Evolutionary conservation across 2,329 filamentous ascomycete species (phyloP).

Genomic region (Arachnomyces sp.): DNA sequence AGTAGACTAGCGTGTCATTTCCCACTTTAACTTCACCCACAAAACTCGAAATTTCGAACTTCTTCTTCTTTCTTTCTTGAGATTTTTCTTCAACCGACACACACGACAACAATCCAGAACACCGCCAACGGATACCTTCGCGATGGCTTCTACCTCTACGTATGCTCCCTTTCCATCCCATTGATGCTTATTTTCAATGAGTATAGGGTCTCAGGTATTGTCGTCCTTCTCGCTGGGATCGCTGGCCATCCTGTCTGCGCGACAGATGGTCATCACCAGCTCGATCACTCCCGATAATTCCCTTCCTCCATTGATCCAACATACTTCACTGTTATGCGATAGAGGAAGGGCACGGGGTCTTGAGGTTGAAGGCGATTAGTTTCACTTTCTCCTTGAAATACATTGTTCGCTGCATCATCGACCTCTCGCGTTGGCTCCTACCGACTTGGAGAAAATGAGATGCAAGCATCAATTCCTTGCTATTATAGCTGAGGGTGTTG

Average conservation of each 20-base stretch:
- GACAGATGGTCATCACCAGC: constrained; percentile 52
- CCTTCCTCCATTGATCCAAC: constrained; percentile 12
- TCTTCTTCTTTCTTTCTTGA: constrained; percentile 18
- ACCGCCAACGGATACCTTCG: constrained; percentile 38
- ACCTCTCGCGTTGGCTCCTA: constrained; percentile 11
- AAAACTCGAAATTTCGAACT: constrained; percentile 3
- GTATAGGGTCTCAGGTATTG: constrained; percentile 59
- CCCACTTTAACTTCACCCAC: constrained; percentile 5
- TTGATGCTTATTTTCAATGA: constrained; percentile 27
- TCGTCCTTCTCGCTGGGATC: constrained; percentile 74
- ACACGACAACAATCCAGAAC: constrained; percentile 29
- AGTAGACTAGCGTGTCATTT: constrained; percentile 22
- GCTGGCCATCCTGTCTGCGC: constrained; percentile 25
- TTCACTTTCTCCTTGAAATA: constrained; percentile 64
- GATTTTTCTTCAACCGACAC: constrained; percentile 17
- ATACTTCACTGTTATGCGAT: constrained; percentile 29
- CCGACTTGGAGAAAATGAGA: constrained; percentile 7
- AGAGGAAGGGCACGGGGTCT: constrained; percentile 62
- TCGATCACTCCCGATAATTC: constrained; percentile 59
- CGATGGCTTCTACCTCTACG: constrained; percentile 56
- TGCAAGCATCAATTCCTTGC: constrained; percentile 43
- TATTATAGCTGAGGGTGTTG: constrained; percentile 57
- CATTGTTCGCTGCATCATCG: constrained; percentile 52
- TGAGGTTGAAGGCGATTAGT: constrained; percentile 59
- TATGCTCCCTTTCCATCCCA: constrained; percentile 40